Base-by-base conservation (phyloP, 192 early-diverging fungal genomes). In the Umbelopsis sp. region DNA sequence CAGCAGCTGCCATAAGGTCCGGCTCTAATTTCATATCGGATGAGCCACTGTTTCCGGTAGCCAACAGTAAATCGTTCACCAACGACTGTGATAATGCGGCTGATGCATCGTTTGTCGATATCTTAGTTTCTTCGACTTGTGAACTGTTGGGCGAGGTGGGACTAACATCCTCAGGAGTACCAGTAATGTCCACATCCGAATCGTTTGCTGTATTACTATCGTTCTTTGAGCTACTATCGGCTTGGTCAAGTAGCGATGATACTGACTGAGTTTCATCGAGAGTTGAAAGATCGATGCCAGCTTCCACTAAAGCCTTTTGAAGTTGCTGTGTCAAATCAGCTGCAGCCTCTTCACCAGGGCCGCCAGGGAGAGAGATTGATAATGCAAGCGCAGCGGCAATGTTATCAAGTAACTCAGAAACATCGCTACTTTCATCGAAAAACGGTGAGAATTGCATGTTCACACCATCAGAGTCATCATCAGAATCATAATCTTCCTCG, bases 401-500 rank as follows among this genome's bases (percentile, higher is more conserved):
- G 3, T 61, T 61, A 25, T 61, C 55, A 3, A 61, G 30, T 16
- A 61, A n/a, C 15, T 61, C 55, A 13, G 55, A 61, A 27, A 61
- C 55, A 18, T 61, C 55, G 0, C 33, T 61, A n/a, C 33, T 61
- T n/a, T 61, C 55, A 15, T 61, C 55, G 16, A 61, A 61, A 30
- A 61, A 61, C 2, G 55, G 55, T 16, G 55, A 61, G 27, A 61
- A 61, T 25, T 61, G 55, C 55, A 61, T 61, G 16, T 18, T 35
- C 0, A 0, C 55, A 35, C 27, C 21, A 61, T 61, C 49, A 15
- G 46, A 21, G 3, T 47, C 35, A 5, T 52, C 64, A 16, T 66
- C 53, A 41, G 67, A 41, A 21, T 46, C 25, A 45, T 71, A 33
- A 5, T 73, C 76, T 12, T 70, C 76, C 1, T 69, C 61, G 21